phyloP scores from a whole-genome alignment of 805 yeast genomes.

The Starmerella apis region DNA sequence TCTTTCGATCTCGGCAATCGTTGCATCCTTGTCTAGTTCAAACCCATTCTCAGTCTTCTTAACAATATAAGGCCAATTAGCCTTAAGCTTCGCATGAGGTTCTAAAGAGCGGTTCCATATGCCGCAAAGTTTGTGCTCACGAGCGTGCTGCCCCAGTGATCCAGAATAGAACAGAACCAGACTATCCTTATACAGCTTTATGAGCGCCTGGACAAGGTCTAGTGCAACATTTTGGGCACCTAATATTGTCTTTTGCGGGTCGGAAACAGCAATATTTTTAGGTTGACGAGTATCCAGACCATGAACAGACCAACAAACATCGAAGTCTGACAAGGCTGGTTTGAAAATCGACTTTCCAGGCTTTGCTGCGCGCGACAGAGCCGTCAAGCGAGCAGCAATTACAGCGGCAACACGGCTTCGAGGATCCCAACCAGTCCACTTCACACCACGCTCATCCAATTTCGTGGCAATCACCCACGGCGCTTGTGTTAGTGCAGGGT shows the following conservation, averaged over 20 bases:
- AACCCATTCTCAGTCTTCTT: slow-evolving; percentile 29
- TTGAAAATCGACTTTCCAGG: slow-evolving; percentile 51
- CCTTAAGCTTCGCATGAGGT: slow-evolving; percentile 57
- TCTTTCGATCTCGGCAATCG: slow-evolving; percentile 54
- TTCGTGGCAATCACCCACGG: slow-evolving; percentile 77
- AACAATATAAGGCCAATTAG: slow-evolving; percentile 64
- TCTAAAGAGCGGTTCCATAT: slow-evolving; percentile 59
- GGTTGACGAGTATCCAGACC: slow-evolving; percentile 33
- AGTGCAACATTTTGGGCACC: slow-evolving; percentile 52
- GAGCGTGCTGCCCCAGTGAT: slow-evolving; percentile 34
- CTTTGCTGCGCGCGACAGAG: slow-evolving; percentile 47
- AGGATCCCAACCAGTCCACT: slow-evolving; percentile 60
- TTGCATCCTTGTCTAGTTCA: slow-evolving; percentile 56
- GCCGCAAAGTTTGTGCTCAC: slow-evolving; percentile 57
- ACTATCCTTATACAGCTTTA: slow-evolving; percentile 51
- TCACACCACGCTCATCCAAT: slow-evolving; percentile 73
- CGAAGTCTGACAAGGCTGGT: slow-evolving; percentile 77
- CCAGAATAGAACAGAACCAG: slow-evolving; percentile 57
- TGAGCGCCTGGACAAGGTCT: slow-evolving; percentile 51
- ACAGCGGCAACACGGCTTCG: slow-evolving; percentile 44
- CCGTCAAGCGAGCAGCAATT: slow-evolving; percentile 78
- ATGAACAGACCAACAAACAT: slow-evolving; percentile 58
- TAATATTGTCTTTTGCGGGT: slow-evolving; percentile 32
- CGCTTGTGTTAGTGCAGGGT: slow-evolving; percentile 68
- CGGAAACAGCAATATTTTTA: slow-evolving; percentile 35